Evolutionary conservation across 805 yeast genomes (phyloP).

Genomic region (Pichia paraexigua): DNA sequence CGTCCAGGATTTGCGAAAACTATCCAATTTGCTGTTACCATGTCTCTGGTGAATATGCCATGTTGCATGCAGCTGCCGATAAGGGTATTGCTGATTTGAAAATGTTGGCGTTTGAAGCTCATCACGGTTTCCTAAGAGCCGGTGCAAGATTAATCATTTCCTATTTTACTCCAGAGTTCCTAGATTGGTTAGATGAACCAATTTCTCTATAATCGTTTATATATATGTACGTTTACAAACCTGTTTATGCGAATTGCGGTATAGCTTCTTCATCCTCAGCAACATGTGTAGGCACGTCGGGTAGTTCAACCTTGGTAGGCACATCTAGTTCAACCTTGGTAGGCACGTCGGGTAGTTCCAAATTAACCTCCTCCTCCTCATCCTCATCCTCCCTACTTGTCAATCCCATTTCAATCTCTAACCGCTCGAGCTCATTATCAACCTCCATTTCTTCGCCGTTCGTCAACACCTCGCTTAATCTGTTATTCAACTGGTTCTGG

Average conservation of each 20-base stretch:
- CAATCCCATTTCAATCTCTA: constrained; percentile 40
- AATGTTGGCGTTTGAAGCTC: constrained; percentile 73
- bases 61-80: constrained; percentile 97
- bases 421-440: constrained; percentile 49
- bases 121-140: constrained; percentile 87
- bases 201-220: constrained; percentile 13
- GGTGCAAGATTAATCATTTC: constrained; percentile 90
- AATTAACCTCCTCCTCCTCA: constrained; percentile 6
- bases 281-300: neutral
- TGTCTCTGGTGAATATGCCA: constrained; percentile 95
- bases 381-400: constrained; percentile 1
- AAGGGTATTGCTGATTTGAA: constrained; percentile 86
- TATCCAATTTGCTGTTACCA: constrained; percentile 93
- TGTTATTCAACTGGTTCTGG: constrained; percentile 63
- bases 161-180: constrained; percentile 90
- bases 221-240: neutral
- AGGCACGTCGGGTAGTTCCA: neutral
- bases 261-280: constrained; percentile 11
- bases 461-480: constrained; percentile 37
- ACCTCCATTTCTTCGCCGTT: constrained; percentile 51
- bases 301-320: neutral
- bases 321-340: neutral
- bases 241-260: constrained; percentile 3
- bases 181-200: constrained; percentile 72
- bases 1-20: constrained; percentile 71